Percentiles rank a stretch among this genome's conserved stretches.
Evolutionary conservation across 2,329 filamentous ascomycete genomes (phyloP).

Genomic region (Fusarium pseudoanthophilum): DNA sequence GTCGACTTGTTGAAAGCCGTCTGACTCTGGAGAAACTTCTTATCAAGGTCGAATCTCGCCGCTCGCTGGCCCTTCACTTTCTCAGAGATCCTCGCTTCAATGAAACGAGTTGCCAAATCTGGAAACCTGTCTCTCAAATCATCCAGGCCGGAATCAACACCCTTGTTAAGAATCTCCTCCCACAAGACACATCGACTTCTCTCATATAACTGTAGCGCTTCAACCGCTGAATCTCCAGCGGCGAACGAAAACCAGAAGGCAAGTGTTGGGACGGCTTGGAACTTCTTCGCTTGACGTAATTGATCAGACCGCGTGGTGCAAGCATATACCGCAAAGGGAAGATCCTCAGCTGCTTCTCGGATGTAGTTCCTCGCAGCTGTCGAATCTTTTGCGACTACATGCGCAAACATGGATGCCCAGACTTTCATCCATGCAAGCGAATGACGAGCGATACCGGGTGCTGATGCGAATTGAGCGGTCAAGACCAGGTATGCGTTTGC

Average conservation of each 20-base stretch:
- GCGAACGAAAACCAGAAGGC: neutral
- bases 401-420: neutral
- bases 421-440: neutral
- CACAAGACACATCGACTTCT: neutral
- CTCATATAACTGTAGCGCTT: neutral
- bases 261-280: neutral
- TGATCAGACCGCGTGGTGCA: neutral
- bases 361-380: neutral
- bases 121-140: neutral
- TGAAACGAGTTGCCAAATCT: neutral
- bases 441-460: neutral
- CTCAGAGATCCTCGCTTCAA: neutral
- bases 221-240: neutral
- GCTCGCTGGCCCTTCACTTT: neutral
- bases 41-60: neutral
- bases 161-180: neutral
- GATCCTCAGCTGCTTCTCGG: neutral
- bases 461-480: neutral
- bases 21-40: neutral
- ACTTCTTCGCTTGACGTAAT: neutral
- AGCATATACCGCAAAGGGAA: neutral
- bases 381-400: neutral
- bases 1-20: neutral
- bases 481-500: neutral
- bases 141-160: neutral